Evolutionary conservation across 2,329 filamentous ascomycete species (phyloP).

Genomic region (Amylocarpus encephaloides): DNA sequence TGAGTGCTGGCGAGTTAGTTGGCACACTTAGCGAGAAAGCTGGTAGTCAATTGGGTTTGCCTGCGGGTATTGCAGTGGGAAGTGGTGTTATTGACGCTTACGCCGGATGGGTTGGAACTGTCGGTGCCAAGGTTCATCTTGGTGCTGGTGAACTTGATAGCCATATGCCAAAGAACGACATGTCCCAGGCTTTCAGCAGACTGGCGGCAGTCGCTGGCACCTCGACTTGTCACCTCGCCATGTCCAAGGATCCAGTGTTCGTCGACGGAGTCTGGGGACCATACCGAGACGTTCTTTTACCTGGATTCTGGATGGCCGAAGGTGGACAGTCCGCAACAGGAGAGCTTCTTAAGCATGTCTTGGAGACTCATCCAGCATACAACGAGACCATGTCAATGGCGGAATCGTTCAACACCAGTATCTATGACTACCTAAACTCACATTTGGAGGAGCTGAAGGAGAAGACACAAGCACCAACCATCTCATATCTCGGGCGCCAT

Average conservation of each 20-base stretch:
- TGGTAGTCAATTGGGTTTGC: constrained; percentile 74
- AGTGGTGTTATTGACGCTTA: constrained; percentile 98
- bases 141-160: constrained; percentile 60
- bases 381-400: constrained; percentile 72
- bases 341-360: constrained; percentile 86
- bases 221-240: constrained; percentile 93
- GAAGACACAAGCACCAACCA: constrained; percentile 62
- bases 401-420: constrained; percentile 75
- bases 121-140: constrained; percentile 89
- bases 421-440: constrained; percentile 91
- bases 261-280: constrained; percentile 96
- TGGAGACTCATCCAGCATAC: constrained; percentile 91
- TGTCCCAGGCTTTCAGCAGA: constrained; percentile 87
- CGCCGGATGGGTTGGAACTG: constrained; percentile 96
- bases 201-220: constrained; percentile 93
- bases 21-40: constrained; percentile 80
- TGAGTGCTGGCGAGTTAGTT: constrained; percentile 87
- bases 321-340: constrained; percentile 95
- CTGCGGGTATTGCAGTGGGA: constrained; percentile 82
- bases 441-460: constrained; percentile 73
- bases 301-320: constrained; percentile 93
- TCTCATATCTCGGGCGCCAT: constrained; percentile 83
- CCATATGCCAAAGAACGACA: constrained; percentile 68
- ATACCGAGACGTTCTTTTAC: constrained; percentile 88
- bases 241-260: constrained; percentile 90